These are phyloP conservation scores for Saturnispora gosingensis DNA, from an alignment of 805 yeast species.

Conservation along the genomic window DNA sequence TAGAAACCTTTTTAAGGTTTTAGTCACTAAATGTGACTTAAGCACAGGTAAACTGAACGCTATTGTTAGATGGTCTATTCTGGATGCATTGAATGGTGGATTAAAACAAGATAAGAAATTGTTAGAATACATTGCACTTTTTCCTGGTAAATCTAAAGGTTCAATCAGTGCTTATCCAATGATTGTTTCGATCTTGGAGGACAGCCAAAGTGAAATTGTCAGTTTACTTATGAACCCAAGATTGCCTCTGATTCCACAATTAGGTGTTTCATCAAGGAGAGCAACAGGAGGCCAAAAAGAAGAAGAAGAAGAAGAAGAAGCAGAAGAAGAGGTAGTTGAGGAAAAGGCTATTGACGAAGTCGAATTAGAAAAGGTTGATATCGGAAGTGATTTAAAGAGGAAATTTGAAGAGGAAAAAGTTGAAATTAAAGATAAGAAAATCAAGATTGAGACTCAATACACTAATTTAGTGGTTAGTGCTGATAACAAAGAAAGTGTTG, in stretches of 20 bases:
- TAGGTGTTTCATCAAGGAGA: conserved; percentile 7
- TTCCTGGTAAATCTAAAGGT: conserved; percentile 54
- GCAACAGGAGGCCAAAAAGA: background rate
- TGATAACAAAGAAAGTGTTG: conserved; percentile 4
- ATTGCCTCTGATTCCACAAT: conserved; percentile 41
- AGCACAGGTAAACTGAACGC: conserved; percentile 57
- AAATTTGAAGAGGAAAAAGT: conserved; percentile 11
- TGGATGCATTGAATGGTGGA: conserved; percentile 27
- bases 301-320: conserved; percentile 9
- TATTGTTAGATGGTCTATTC: conserved; percentile 38
- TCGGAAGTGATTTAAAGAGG: conserved; percentile 8
- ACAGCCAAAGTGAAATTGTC: conserved; percentile 37
- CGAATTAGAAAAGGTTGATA: conserved; percentile 8
- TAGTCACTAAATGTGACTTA: conserved; percentile 41
- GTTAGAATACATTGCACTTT: conserved; percentile 49
- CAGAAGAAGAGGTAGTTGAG: conserved; percentile 15
- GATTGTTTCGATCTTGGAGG: conserved; percentile 34
- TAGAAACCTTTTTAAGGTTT: conserved; percentile 38
- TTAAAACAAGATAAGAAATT: conserved; percentile 29
- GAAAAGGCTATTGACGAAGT: conserved; percentile 6
- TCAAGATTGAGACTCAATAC: conserved; percentile 6
- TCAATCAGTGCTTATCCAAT: conserved; percentile 61
- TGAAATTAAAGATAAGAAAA: conserved; percentile 5
- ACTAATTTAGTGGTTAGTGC: conserved; percentile 15
- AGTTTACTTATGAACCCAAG: conserved; percentile 67